Evolutionary conservation across 441 rosid genomes (phyloP), one percentile per base, ranked within the genome.

Genomic region (Gossypium lobatum): DNA sequence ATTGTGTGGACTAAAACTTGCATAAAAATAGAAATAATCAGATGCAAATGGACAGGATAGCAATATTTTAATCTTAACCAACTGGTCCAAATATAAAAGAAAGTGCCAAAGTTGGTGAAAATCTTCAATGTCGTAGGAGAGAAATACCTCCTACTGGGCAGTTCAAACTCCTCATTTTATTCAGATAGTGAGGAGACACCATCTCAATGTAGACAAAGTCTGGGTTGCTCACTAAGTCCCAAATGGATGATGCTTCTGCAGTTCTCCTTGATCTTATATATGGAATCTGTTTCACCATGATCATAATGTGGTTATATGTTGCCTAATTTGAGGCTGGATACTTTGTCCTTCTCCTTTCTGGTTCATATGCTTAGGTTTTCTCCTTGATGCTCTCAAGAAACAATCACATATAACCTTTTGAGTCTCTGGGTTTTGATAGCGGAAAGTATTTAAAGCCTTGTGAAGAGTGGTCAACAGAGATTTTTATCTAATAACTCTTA

Each of bases 401-500:
- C 46, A 69, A 4, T 52, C 54, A 10, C 48, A 21, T 46, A 18
- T 17, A 23, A 26, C 61, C 25, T 28, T 68, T 28, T 28, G 26
- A 69, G 25, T 52, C 16, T 67, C 9, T 16, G 46, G 72, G 57
- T 14, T 60, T 60, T 60, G 72, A 53, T 69, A 7, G 46, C 6
- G 28, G 72, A 52, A 69, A 52, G 20, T 52, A 9, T 28, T 53
- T 69, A 2, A 16, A 53, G 17, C 16, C 61, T 9, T 52, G 3
- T 8, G 72, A 28, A 28, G 72, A 26, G 21, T 26, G 60, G 60
- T 42, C 25, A 52, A 57, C 26, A 16, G 60, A 68, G 16, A 8
- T 28, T 26, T 60, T 69, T 53, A 52, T 69, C 61, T 69, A 69
- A 17, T 52, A 69, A 53, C 61, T 52, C 11, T 69, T 28, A 16